Evolutionary conservation across 169 alveolate species (phyloP), one percentile per base, ranked within the genome.

Genomic region (Besnoitia besnoiti): DNA sequence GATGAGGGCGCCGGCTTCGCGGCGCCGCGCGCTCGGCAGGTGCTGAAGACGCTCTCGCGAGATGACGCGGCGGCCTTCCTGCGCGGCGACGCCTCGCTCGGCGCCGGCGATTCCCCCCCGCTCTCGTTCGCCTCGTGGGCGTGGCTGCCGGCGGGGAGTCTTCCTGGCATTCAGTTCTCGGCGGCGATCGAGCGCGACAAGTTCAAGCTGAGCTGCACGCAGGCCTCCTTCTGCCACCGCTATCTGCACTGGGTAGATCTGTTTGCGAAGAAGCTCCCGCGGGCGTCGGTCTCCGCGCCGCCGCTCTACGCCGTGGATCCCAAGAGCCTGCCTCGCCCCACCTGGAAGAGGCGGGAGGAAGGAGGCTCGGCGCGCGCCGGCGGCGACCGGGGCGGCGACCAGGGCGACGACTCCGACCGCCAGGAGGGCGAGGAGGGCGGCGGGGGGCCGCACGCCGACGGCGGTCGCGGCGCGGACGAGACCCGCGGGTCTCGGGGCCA

Each of bases 241-340:
- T 67, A 19, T 16, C 39, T 33, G 80, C 46, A 30, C 39, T 67
- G 80, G 80, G 80, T 67, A n/a, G 80, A 67, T 7, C n/a, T 67
- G 80, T 5, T 67, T 42, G 80, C 80, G 47, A 67, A 30, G 47
- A 55, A 55, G 27, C 67, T 55, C 30, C 67, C 67, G 7, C 67
- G 67, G 30, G 80, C 80, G 7, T 30, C 46, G 44, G 44, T 16
- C 80, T 33, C 46, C 21, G 47, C 42, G 40, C 42, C 80, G 47
- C 80, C 80, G 2, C 80, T 67, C 80, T 67, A 67, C 80, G 14
- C 42, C 42, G 80, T 67, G n/a, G 80, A 67, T 42, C 39, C n/a
- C 44, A 35, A n/a, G 44, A 67, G 47, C 10, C 46, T 67, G 40
- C 39, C 46, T 19, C 30, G 10, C 62, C 62, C 19, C 62, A 10